A percentile compares a stretch with the other conserved stretches of the same genome.
These are phyloP conservation scores for Nannochloris sp. DNA, from an alignment of 139 green algal genomes.

Conservation along the genomic window DNA sequence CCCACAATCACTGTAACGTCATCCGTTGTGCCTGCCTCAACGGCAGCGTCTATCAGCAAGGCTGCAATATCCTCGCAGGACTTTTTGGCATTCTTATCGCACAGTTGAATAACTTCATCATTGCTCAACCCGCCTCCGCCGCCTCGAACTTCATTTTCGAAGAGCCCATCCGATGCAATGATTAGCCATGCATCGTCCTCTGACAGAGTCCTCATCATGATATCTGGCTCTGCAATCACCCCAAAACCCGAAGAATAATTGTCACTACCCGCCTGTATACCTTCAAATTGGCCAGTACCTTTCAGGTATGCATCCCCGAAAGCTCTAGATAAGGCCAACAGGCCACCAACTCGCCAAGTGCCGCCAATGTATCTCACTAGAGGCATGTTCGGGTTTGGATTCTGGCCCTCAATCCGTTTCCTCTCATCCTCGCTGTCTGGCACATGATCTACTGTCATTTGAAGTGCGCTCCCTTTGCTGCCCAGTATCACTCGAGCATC, in stretches of 20 bases:
- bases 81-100: not conserved
- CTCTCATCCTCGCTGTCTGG: slow-evolving; percentile 71
- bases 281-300: slow-evolving; percentile 81
- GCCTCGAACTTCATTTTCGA: slow-evolving; percentile 73
- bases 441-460: slow-evolving; percentile 84
- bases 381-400: slow-evolving; percentile 88
- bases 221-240: slow-evolving; percentile 67
- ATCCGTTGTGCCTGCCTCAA: slow-evolving; percentile 61
- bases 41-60: slow-evolving; percentile 33
- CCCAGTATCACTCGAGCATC: slow-evolving; percentile 56
- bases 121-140: slow-evolving; percentile 77
- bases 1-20: slow-evolving; percentile 62
- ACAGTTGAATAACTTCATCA: slow-evolving; percentile 34
- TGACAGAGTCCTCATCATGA: slow-evolving; percentile 45
- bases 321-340: slow-evolving; percentile 86
- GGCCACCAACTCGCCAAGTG: slow-evolving; percentile 88
- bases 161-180: slow-evolving; percentile 76
- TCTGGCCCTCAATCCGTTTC: slow-evolving; percentile 81
- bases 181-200: slow-evolving; percentile 63
- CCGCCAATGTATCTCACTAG: slow-evolving; percentile 70
- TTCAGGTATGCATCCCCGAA: slow-evolving; percentile 97
- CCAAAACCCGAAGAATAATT: slow-evolving; percentile 76
- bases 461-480: slow-evolving; percentile 36
- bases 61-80: slow-evolving; percentile 24
- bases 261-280: slow-evolving; percentile 51